Evolutionary conservation across 179 eudicot species (phyloP).

Genomic region (Beta lomatogona): DNA sequence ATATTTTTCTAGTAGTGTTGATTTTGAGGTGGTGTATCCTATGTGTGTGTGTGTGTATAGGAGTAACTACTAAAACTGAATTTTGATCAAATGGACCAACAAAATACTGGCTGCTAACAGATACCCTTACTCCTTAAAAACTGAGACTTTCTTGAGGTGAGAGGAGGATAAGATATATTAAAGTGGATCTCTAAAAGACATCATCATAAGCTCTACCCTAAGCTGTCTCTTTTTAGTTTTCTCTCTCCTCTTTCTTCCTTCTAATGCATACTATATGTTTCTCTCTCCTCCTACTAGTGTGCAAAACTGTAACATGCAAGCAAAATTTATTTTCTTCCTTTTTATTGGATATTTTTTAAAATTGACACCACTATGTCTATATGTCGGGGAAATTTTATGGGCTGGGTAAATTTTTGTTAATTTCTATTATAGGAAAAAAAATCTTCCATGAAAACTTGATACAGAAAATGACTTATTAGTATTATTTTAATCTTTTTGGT

Average conservation of each 20-base stretch:
- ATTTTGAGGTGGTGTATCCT: too few species aligned
- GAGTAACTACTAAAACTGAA: slow-evolving; percentile 19
- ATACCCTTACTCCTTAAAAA: not conserved
- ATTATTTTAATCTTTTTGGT: too few species aligned
- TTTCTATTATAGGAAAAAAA: too few species aligned
- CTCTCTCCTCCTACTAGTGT: not conserved
- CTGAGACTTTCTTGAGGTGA: not conserved
- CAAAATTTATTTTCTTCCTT: not conserved
- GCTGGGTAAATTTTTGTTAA: too few species aligned
- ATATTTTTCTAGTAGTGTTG: slow-evolving; percentile 22
- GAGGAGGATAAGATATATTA: slow-evolving; percentile 12
- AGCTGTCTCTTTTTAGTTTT: slow-evolving; percentile 9
- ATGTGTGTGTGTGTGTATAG: too few species aligned
- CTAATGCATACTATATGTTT: not conserved
- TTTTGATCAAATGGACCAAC: slow-evolving; percentile 2
- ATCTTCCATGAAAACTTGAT: too few species aligned
- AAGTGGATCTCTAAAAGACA: slow-evolving; percentile 26
- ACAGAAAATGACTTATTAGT: too few species aligned
- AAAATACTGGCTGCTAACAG: slow-evolving; percentile 3
- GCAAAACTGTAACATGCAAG: slow-evolving; percentile 11
- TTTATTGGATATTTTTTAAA: not conserved
- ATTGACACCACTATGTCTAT: slow-evolving; percentile 3
- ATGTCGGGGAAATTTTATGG: slow-evolving; percentile 2
- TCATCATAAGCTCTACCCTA: slow-evolving; percentile 21
- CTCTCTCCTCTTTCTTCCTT: not conserved